Conservation (phyloP, 2,329 filamentous ascomycete species). For the Neonectria magnoliae region DNA sequence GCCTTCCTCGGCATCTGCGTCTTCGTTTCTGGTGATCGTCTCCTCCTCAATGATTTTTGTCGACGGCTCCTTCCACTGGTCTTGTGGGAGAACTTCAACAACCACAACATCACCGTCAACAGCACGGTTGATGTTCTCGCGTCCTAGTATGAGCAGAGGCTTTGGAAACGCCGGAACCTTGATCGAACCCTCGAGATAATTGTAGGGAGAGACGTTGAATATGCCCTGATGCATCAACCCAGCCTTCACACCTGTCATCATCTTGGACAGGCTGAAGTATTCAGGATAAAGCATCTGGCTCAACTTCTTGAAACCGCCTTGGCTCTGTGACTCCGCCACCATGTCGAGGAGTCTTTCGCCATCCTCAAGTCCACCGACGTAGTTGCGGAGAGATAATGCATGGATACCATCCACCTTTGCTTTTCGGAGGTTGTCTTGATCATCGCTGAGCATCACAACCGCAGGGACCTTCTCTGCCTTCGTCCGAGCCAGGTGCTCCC, state of each 20-base stretch:
- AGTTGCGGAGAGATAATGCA: conserved; percentile 75
- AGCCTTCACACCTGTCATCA: conserved; percentile 92
- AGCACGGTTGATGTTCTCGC: conserved; percentile 95
- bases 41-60: conserved; percentile 97
- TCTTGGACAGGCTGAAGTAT: conserved; percentile 87
- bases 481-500: conserved; percentile 77
- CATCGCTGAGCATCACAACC: conserved; percentile 93
- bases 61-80: conserved; percentile 97
- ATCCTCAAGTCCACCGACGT: conserved; percentile 86
- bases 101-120: conserved; percentile 94
- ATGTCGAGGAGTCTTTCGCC: conserved; percentile 89
- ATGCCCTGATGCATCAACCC: conserved; percentile 92
- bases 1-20: conserved; percentile 83
- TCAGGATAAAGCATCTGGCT: conserved; percentile 84
- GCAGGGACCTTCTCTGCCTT: conserved; percentile 72
- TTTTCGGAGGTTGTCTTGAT: conserved; percentile 86
- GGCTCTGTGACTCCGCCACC: conserved; percentile 83
- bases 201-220: conserved; percentile 97
- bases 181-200: conserved; percentile 94
- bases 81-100: conserved; percentile 89
- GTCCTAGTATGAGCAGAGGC: conserved; percentile 84
- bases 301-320: conserved; percentile 70
- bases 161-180: conserved; percentile 92
- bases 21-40: conserved; percentile 89
- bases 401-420: conserved; percentile 79